Base-by-base conservation (phyloP, 2,329 filamentous ascomycete species). In the Colletotrichum lentis region DNA sequence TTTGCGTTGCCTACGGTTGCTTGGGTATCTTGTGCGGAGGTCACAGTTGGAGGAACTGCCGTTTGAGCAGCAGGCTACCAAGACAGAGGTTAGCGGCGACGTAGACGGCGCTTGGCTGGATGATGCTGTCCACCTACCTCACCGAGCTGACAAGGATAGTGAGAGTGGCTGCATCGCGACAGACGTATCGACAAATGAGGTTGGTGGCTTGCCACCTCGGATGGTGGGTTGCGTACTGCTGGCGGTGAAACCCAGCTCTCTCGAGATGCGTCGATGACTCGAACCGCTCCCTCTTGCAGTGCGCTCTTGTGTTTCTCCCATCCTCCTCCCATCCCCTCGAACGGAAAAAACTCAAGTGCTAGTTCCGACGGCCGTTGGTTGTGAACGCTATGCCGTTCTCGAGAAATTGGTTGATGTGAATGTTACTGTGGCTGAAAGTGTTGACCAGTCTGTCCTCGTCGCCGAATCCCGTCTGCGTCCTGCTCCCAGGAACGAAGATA, bases 111-210 rank as follows among this genome's bases (percentile, higher is more conserved):
- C 46, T 41, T 27, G 22, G 39, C 20, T 31, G 31, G 55, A 44
- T 55, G 16, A 53, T 60, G 50, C 62, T 62, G 49, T 60, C 65
- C 49, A 52, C 39, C 50, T 65, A 52, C 39, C 50, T 65, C 65
- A 68, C 65, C 62, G 65, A 68, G 64, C 37, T 62, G 62, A 68
- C 65, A 68, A 31, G 65, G 65, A 65, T 65, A 14, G 10, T 44
- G 54, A 16, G 18, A 35, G 55, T 56, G 62, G 65, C 37, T 65
- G 65, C 65, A 55, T 68, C 37, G 62, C 50, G 24, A 50, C 22
- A 24, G 37, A 31, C 35, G 39, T n/a, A 31, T 39, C 44, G 27
- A 44, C 47, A n/a, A 35, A 41, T 47, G 61, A 56, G 14, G 37
- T 44, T 55, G 65, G 65, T 68, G 65, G 49, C 62, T 64, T 56